Evolutionary conservation across 768 basidiomycete genomes (phyloP), one percentile per base, ranked within the genome.

Genomic region (Mycena rebaudengoi): DNA sequence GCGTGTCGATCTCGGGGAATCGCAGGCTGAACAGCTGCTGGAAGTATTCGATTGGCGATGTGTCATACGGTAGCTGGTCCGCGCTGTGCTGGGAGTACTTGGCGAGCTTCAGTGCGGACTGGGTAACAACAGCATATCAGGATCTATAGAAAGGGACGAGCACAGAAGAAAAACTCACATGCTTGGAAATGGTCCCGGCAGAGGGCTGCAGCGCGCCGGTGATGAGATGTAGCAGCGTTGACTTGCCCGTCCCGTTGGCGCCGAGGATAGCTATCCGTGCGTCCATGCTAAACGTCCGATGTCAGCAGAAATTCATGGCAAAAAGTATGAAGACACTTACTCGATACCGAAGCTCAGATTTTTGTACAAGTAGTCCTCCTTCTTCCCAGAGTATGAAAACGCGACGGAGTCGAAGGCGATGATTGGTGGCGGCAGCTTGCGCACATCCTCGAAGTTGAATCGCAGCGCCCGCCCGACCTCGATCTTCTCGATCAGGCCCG

Each of bases 1-100:
- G 77, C 29, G 87, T 67, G 73, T 99, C 98, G 83, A 96, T 98
- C 71, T 98, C 96, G 1, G 98, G 97, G 81, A 87, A 97, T 78
- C 95, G 96, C 64, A 87, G 77, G 35, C 78, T 65, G 79, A 96
- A 99, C 50, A 92, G 77, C 16, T 71, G 72, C 78, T 96, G 94
- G 83, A 99, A 94, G 80, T 99, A 95, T 78, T 99, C 98, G 71
- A 99, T 87, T 4, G 98, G 96, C 25, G 88, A 83, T 74, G 86
- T 86, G 65, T 96, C 90, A 78, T 98, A 99, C 25, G 98, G 98
- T 11, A 99, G 88, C 77, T 99, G 98, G 78, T 99, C 98, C 28
- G 98, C 96, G 55, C 92, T 94, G 82, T 99, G 98, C 81, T 99
- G 98, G 6, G 93, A 95, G 84, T 99, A 99, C 79, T 99, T 99